Conservation (phyloP, 2,329 filamentous ascomycete species). For the Aspergillus sojae region DNA sequence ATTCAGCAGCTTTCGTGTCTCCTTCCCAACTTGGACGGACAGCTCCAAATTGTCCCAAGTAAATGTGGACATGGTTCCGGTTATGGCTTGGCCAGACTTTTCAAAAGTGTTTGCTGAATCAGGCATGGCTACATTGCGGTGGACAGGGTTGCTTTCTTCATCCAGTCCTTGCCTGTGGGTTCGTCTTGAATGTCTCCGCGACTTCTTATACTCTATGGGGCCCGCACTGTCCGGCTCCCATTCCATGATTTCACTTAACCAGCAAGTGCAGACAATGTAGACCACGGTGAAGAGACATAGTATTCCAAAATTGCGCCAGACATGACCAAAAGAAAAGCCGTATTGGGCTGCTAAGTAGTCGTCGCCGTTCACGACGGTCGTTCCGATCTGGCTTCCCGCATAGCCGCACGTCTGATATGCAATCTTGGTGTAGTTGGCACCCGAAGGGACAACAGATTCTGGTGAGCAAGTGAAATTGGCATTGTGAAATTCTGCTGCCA, state of each 20-base stretch:
- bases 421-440: slow-evolving; percentile 52
- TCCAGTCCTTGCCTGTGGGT: slow-evolving; percentile 19
- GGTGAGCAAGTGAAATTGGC: slow-evolving; percentile 58
- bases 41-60: slow-evolving; percentile 70
- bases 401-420: slow-evolving; percentile 61
- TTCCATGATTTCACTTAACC: slow-evolving; percentile 66
- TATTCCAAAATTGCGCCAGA: slow-evolving; percentile 74
- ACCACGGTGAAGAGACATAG: slow-evolving; percentile 71
- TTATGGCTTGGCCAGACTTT: slow-evolving; percentile 37
- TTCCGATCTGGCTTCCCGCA: slow-evolving; percentile 55
- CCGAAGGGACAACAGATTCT: slow-evolving; percentile 59
- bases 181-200: slow-evolving; percentile 37
- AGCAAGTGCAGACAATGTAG: slow-evolving; percentile 68
- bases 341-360: slow-evolving; percentile 57
- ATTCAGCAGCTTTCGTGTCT: slow-evolving; percentile 61
- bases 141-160: slow-evolving; percentile 33
- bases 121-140: slow-evolving; percentile 21
- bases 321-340: slow-evolving; percentile 53
- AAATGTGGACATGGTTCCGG: slow-evolving; percentile 62
- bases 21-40: slow-evolving; percentile 64
- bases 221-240: slow-evolving; percentile 63
- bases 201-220: slow-evolving; percentile 67
- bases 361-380: slow-evolving; percentile 53
- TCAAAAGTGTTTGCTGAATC: slow-evolving; percentile 22
- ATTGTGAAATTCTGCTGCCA: slow-evolving; percentile 64